A percentile compares a stretch with the other conserved stretches of the same genome.
Conservation (phyloP, 2,329 filamentous ascomycete species). For the Claviceps monticola region DNA sequence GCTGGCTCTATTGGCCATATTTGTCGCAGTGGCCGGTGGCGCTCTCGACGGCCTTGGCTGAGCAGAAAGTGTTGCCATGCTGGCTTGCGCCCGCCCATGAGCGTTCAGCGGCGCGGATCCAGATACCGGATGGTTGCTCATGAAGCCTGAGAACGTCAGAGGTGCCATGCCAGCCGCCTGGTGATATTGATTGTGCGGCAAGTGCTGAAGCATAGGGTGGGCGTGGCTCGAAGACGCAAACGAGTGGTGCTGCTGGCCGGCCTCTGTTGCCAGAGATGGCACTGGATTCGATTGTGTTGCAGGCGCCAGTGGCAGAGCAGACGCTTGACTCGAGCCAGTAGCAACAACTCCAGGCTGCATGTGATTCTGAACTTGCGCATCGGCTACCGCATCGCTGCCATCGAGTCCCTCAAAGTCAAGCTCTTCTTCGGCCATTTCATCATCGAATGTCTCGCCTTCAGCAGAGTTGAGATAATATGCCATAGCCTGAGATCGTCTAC, state of each 20-base stretch:
- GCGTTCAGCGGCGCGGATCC: constrained; percentile 9
- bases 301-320: constrained; percentile 1
- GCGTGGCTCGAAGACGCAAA: constrained; percentile 9
- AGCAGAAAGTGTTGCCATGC: constrained; percentile 15
- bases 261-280: constrained; percentile 14
- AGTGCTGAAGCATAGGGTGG: constrained; percentile 9
- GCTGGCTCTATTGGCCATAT: constrained; percentile 15
- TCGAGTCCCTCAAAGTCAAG: constrained; percentile 29
- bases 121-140: constrained; percentile 15
- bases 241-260: constrained; percentile 13
- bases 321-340: background rate
- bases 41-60: constrained; percentile 10
- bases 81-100: constrained; percentile 15
- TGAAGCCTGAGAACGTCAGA: constrained; percentile 14
- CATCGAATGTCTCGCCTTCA: constrained; percentile 24
- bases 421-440: constrained; percentile 31
- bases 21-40: constrained; percentile 2
- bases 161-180: constrained; percentile 9
- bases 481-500: constrained; percentile 8
- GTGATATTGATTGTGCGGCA: constrained; percentile 3
- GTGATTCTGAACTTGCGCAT: constrained; percentile 16
- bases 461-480: constrained; percentile 10
- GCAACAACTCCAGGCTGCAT: constrained; percentile 1
- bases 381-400: constrained; percentile 24
- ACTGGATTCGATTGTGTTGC: constrained; percentile 14